Percentiles rank a stretch among this genome's conserved stretches.
phyloP scores from a whole-genome alignment of 2,329 filamentous ascomycete genomes.

The Arthrobotrys entomopaga region DNA sequence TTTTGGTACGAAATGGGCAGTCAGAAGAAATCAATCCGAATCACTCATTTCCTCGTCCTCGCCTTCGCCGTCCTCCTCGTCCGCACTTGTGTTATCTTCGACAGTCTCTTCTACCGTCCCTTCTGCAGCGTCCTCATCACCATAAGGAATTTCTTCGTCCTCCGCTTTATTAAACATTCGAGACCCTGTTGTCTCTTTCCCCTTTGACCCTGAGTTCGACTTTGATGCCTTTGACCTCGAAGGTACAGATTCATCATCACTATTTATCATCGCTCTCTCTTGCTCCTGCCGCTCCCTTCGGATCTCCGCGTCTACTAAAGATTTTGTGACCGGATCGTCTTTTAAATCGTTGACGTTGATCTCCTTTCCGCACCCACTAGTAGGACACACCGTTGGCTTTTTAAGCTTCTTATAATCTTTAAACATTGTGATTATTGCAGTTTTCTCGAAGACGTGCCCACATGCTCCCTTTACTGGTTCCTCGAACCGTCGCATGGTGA shows the following conservation, averaged over 20 bases:
- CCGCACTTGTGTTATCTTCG: constrained; percentile 18
- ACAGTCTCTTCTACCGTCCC: constrained; percentile 15
- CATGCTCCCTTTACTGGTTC: constrained; percentile 43
- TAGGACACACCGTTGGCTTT: constrained; percentile 38
- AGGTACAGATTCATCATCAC: constrained; percentile 19
- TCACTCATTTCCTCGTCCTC: constrained; percentile 30
- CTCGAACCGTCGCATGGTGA: constrained; percentile 44
- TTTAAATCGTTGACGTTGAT: constrained; percentile 34
- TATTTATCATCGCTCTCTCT: constrained; percentile 21
- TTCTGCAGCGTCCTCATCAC: constrained; percentile 9
- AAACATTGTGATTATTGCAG: constrained; percentile 23
- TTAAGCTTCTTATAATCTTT: constrained; percentile 35
- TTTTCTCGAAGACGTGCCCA: constrained; percentile 38
- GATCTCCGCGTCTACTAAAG: constrained; percentile 24
- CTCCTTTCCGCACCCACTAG: constrained; percentile 29
- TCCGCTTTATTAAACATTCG: not conserved
- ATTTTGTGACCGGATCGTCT: constrained; percentile 35
- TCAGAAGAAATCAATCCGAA: constrained; percentile 8
- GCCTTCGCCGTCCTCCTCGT: constrained; percentile 18
- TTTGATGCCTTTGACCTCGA: constrained; percentile 1
- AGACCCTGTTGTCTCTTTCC: constrained; percentile 8
- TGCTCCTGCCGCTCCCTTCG: constrained; percentile 14
- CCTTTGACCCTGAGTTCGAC: constrained; percentile 7
- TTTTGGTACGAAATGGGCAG: too few species aligned
- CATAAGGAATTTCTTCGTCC: constrained; percentile 47